Evolutionary conservation across 345 rosid genomes (phyloP), one percentile per base, ranked within the genome.

Genomic region (Citrus maxima): DNA sequence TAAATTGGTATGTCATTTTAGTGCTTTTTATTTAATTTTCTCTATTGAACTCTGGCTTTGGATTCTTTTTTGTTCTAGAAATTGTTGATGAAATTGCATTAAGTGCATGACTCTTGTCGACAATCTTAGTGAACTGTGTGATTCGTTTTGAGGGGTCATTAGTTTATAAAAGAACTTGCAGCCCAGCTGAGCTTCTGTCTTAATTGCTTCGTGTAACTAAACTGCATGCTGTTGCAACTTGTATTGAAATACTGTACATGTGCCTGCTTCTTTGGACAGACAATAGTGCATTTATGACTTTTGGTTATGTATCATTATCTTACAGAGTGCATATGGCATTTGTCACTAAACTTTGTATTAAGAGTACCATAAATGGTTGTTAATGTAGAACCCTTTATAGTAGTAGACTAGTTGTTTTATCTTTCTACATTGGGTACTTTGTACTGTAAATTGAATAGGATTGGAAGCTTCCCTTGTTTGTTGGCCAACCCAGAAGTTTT

Each of bases 401-500:
- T 84, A 64, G 77, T 73, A 69, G 59, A 8, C 77, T 83, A 74
- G 75, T 63, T 64, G 70, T 55, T 73, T 38, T 54, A 54, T n/a
- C n/a, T 60, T 73, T 66, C 71, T 82, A 70, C 16, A 79, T 67
- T 80, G 72, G 32, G 55, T 81, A 66, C 72, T 73, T 72, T 75
- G 75, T 73, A 21, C 18, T 55, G 80, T 73, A 19, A 82, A 84
- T 83, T 80, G 78, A 81, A 83, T 86, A 79, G 72, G 72, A 82
- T 79, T 78, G 78, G 89, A 85, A 89, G 77, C 81, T 79, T 79
- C 61, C 46, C 19, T 72, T 83, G 82, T 85, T 88, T 81, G 91
- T 88, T 90, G 86, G 86, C 86, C 93, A 86, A 88, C 86, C 76
- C 7, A 77, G 83, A 76, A 69, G 54, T 77, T 54, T 34, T 60